These are phyloP conservation scores for Coprinellus micaceus DNA, from an alignment of 768 basidiomycete genomes.

Conservation along the genomic window DNA sequence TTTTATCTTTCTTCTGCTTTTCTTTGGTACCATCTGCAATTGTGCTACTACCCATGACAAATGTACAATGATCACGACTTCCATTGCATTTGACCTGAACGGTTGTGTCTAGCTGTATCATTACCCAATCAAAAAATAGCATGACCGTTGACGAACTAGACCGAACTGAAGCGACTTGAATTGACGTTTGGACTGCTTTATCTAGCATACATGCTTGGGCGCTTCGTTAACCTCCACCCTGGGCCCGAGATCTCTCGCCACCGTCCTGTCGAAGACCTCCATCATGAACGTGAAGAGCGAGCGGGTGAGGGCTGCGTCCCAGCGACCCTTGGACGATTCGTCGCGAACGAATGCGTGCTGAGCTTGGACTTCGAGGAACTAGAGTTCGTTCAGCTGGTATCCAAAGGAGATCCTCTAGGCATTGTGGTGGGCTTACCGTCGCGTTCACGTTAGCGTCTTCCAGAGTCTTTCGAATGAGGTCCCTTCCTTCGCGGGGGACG, in stretches of 20 bases:
- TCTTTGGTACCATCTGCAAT: slow-evolving; percentile 36
- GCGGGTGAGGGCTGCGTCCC: slow-evolving; percentile 89
- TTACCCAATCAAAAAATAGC: neutral
- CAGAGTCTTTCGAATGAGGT: slow-evolving; percentile 76
- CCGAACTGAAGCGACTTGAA: neutral
- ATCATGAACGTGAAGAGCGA: slow-evolving; percentile 83
- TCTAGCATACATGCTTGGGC: slow-evolving; percentile 71
- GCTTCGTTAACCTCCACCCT: slow-evolving; percentile 40
- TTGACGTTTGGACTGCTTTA: neutral
- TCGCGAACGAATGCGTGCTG: slow-evolving; percentile 97
- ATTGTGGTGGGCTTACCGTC: slow-evolving; percentile 69
- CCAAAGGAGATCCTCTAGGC: too few species aligned
- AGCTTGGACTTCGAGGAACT: slow-evolving; percentile 95
- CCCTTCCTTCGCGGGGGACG: slow-evolving; percentile 82
- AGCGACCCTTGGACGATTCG: slow-evolving; percentile 87
- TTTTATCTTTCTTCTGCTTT: slow-evolving; percentile 43
- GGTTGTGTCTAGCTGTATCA: neutral
- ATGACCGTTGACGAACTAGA: neutral
- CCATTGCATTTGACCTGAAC: neutral
- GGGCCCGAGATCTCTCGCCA: slow-evolving; percentile 82
- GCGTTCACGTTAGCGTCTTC: slow-evolving; percentile 74
- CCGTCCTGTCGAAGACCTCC: slow-evolving; percentile 89
- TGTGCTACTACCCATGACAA: slow-evolving; percentile 27
- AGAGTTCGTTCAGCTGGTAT: too few species aligned
- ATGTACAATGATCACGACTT: slow-evolving; percentile 43